These are phyloP conservation scores for Tranzscheliella williamsii DNA, from an alignment of 1,284 basidiomycete species.

Conservation along the genomic window DNA sequence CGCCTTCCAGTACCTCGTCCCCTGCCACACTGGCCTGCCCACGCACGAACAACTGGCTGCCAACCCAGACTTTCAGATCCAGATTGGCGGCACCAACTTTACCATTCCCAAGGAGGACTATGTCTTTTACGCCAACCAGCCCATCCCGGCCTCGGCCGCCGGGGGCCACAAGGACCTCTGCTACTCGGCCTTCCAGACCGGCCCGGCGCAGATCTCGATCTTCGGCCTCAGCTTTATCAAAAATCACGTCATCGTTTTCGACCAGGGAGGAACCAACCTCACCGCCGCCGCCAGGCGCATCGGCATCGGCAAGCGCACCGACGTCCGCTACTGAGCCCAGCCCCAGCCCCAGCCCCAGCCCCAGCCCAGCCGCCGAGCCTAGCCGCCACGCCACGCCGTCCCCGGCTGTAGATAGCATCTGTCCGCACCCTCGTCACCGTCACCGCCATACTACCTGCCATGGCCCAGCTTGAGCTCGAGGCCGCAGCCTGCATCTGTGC, in stretches of 20 bases:
- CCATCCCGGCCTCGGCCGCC: conserved; percentile 20
- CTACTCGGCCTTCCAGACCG: conserved; percentile 44
- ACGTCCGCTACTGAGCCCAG: conserved; percentile 34
- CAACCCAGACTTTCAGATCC: conserved; percentile 28
- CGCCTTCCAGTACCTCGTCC: conserved; percentile 39
- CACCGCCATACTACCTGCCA: no score
- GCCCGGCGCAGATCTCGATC: conserved; percentile 35
- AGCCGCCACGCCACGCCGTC: no score
- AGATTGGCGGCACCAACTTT: conserved; percentile 32
- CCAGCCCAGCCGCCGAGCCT: no score
- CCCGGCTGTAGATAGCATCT: no score
- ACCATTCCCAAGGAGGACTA: conserved; percentile 40
- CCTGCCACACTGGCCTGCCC: conserved; percentile 43
- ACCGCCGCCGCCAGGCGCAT: conserved; percentile 24
- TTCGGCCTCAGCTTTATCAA: conserved; percentile 48
- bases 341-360: no score
- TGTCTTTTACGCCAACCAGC: conserved; percentile 45
- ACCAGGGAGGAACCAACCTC: conserved; percentile 33
- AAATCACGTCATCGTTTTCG: conserved; percentile 44
- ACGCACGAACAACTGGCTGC: conserved; percentile 26
- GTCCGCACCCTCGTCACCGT: no score
- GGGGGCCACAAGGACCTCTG: conserved; percentile 36
- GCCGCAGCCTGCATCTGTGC: no score
- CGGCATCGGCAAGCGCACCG: conserved; percentile 27
- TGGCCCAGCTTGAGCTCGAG: no score